Conservation (phyloP, 257 asterid genomes). For the Solanum bulbocastanum region DNA sequence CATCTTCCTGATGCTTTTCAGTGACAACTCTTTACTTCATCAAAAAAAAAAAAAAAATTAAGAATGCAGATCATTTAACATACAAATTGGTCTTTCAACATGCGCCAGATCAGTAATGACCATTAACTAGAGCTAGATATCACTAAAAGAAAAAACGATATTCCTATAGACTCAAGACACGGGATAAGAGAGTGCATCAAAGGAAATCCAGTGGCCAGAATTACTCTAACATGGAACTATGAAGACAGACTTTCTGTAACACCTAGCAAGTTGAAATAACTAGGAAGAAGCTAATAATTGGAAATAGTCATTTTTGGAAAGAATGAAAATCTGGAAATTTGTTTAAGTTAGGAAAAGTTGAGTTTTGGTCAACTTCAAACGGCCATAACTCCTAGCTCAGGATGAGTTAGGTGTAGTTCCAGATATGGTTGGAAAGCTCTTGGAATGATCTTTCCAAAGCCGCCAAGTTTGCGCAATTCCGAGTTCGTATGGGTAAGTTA, state of each 20-base stretch:
- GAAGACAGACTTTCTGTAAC: background rate
- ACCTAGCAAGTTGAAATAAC: too few relatives aligned
- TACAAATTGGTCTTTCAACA: background rate
- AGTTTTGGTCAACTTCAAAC: too few relatives aligned
- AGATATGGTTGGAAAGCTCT: too few relatives aligned
- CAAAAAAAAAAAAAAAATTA: background rate
- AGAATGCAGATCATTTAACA: background rate
- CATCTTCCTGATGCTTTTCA: background rate
- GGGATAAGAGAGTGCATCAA: background rate
- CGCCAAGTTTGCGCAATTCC: too few relatives aligned
- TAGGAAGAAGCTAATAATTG: too few relatives aligned
- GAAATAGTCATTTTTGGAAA: too few relatives aligned
- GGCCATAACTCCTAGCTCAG: too few relatives aligned
- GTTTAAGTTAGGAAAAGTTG: too few relatives aligned
- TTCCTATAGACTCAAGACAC: background rate
- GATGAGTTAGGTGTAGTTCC: too few relatives aligned
- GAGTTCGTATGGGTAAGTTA: too few relatives aligned
- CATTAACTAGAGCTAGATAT: background rate
- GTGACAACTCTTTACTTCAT: background rate
- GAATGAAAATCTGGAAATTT: too few relatives aligned
- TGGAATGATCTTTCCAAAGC: too few relatives aligned
- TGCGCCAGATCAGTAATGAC: background rate
- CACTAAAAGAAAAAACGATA: background rate
- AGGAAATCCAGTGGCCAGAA: background rate
- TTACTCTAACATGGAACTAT: background rate